phyloP scores from a whole-genome alignment of 257 asterid genomes.

The Solanum paucissectum region DNA sequence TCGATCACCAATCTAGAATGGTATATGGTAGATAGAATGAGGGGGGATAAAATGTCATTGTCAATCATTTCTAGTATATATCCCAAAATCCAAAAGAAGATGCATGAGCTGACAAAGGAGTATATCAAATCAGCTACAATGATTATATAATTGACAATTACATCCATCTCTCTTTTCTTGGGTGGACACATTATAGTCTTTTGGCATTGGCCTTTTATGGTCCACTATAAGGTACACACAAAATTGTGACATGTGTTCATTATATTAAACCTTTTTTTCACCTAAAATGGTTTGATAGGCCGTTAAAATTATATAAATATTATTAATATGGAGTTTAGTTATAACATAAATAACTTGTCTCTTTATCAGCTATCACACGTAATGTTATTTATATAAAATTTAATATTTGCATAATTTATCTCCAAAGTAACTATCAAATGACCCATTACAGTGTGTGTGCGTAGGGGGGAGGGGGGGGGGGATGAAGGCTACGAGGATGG shows the following conservation, averaged over 20 bases:
- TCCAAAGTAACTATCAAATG: rapidly evolving
- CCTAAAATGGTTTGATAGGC: neutral
- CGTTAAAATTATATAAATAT: too few species aligned
- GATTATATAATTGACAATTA: neutral
- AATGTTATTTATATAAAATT: too few species aligned
- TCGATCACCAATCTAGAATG: too few species aligned
- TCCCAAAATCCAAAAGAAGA: neutral
- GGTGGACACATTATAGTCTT: neutral
- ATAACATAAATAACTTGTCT: too few species aligned
- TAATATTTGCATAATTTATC: too few species aligned
- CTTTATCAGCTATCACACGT: too few species aligned
- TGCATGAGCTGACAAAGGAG: neutral
- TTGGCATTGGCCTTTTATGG: neutral
- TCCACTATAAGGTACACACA: neutral
- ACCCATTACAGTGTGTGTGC: too few species aligned
- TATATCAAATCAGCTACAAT: neutral
- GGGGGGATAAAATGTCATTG: neutral
- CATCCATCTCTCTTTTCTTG: neutral
- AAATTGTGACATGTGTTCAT: neutral
- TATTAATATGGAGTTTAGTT: too few species aligned
- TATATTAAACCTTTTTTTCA: neutral
- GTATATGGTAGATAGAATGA: too few species aligned
- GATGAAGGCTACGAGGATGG: neutral
- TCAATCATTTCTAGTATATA: neutral
- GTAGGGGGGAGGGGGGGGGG: rapidly evolving